phyloP scores from a whole-genome alignment of 495 filamentous ascomycete species.

The Pyrenopolyporus hunteri region DNA sequence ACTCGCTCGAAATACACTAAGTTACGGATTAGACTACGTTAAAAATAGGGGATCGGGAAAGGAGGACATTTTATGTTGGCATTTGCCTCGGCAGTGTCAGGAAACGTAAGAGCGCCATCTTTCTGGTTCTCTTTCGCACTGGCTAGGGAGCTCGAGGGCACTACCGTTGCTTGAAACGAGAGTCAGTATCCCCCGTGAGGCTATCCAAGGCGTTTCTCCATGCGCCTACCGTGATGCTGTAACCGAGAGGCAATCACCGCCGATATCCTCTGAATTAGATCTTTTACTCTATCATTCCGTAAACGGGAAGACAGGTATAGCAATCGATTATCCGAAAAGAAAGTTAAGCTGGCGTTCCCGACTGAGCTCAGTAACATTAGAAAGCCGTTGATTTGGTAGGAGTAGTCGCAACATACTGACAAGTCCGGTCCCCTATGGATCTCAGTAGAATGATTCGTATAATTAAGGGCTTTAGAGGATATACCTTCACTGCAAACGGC shows the following conservation, averaged over 20 bases:
- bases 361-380: constrained; percentile 21
- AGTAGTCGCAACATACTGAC: constrained; percentile 1
- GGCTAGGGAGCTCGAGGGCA: background rate
- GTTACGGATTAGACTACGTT: background rate
- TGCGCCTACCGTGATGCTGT: constrained; percentile 14
- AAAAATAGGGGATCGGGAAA: background rate
- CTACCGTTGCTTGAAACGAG: background rate
- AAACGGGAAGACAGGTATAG: constrained; percentile 43
- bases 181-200: background rate
- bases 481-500: constrained; percentile 35
- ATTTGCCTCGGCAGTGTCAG: constrained; percentile 31
- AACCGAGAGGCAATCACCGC: constrained; percentile 24
- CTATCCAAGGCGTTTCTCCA: background rate
- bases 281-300: constrained; percentile 39
- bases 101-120: constrained; percentile 2
- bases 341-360: constrained; percentile 42
- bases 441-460: background rate
- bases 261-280: constrained; percentile 40
- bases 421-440: constrained; percentile 17
- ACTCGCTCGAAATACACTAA: constrained; percentile 45
- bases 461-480: background rate
- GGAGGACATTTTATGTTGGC: constrained; percentile 14
- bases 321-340: constrained; percentile 47
- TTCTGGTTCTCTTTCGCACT: background rate
- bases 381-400: background rate